Conservation (phyloP, 2,329 filamentous ascomycete genomes). For the Penicillium sp. region DNA sequence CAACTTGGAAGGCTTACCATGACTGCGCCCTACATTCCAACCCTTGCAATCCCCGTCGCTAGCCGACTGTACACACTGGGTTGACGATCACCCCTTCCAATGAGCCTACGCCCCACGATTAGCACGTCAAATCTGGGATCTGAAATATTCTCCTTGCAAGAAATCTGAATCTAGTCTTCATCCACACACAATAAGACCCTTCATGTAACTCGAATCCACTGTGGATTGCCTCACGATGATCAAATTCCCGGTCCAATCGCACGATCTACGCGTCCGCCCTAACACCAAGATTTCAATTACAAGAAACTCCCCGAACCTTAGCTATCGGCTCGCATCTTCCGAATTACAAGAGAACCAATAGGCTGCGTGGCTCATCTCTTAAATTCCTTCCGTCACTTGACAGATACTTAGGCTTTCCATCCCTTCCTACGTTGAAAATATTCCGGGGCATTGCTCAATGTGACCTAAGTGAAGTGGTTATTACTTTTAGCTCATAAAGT, state of each 20-base stretch:
- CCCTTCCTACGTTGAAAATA: conserved; percentile 16
- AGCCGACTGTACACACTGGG: conserved; percentile 13
- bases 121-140: conserved; percentile 22
- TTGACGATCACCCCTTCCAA: conserved; percentile 5
- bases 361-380: background rate
- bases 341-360: background rate
- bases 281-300: background rate
- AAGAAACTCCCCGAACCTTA: background rate
- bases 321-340: background rate
- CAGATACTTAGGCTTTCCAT: conserved; percentile 13
- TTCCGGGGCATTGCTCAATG: conserved; percentile 19
- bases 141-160: conserved; percentile 1
- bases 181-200: background rate
- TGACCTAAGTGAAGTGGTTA: conserved; percentile 8
- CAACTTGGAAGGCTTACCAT: background rate
- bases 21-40: conserved; percentile 23
- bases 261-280: background rate
- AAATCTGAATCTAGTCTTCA: background rate
- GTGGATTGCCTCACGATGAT: background rate
- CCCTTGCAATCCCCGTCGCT: conserved; percentile 20
- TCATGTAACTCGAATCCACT: background rate
- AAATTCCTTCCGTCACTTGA: conserved; percentile 23
- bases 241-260: conserved; percentile 7
- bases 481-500: background rate
- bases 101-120: conserved; percentile 21